Evolutionary conservation across 2,329 filamentous ascomycete species (phyloP).

Genomic region (Cladosporium cucumerinum): DNA sequence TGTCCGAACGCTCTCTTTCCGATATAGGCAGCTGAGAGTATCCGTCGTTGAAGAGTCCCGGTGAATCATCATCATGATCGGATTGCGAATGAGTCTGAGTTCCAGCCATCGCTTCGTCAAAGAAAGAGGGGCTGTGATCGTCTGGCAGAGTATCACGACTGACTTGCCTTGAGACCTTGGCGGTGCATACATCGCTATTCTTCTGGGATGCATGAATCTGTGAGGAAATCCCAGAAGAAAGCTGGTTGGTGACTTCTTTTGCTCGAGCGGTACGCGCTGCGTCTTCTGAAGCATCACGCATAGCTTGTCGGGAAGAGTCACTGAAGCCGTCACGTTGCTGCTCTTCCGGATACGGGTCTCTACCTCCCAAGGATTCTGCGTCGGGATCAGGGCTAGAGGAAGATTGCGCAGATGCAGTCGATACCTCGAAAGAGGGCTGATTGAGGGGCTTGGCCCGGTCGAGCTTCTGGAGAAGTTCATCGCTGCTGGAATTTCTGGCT

Average conservation of each 20-base stretch:
- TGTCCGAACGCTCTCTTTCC: neutral
- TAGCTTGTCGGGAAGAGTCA: neutral
- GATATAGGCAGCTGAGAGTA: neutral
- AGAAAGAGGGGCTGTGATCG: neutral
- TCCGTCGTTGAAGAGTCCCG: neutral
- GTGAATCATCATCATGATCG: neutral
- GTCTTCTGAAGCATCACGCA: neutral
- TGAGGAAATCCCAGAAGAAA: neutral
- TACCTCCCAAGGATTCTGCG: neutral
- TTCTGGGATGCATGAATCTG: too few relatives aligned
- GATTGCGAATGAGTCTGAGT: neutral
- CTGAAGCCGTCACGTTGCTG: neutral
- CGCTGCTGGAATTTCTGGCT: neutral
- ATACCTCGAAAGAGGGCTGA: neutral
- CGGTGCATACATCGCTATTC: neutral
- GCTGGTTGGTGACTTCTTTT: neutral
- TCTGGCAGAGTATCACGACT: neutral
- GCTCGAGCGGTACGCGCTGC: neutral
- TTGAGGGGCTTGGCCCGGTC: neutral
- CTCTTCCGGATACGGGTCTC: neutral
- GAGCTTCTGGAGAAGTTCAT: neutral
- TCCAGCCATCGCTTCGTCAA: neutral
- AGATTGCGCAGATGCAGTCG: neutral
- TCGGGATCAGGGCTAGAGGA: neutral
- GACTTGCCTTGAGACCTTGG: neutral